These are phyloP conservation scores for Meripilus lineatus DNA, from an alignment of 1,284 basidiomycete species.

Conservation along the genomic window DNA sequence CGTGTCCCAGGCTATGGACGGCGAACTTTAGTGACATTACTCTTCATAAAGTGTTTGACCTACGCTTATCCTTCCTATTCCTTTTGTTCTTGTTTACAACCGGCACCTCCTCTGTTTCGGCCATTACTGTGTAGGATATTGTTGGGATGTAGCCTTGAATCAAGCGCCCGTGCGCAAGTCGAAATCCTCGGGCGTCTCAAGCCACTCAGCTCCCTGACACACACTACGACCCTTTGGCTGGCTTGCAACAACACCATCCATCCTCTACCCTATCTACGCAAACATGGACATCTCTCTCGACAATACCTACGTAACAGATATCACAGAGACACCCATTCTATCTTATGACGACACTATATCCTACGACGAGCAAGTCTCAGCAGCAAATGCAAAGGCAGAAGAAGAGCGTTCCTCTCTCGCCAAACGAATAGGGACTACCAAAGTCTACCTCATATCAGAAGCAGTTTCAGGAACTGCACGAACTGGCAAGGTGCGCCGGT, in stretches of 20 bases:
- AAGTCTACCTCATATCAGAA: constrained; percentile 69
- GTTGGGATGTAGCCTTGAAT: background rate
- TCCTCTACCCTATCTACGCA: no score
- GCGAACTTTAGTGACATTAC: background rate
- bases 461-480: constrained; percentile 36
- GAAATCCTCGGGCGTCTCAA: no score
- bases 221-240: no score
- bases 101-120: constrained; percentile 35
- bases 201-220: no score
- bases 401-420: constrained; percentile 36
- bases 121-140: constrained; percentile 33
- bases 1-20: constrained; percentile 86
- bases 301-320: constrained; percentile 13
- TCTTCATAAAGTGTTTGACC: constrained; percentile 23
- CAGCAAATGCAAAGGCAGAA: background rate
- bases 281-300: constrained; percentile 35
- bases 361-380: constrained; percentile 47
- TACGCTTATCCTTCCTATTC: constrained; percentile 90
- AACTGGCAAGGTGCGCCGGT: constrained; percentile 66
- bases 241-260: no score
- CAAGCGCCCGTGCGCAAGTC: no score
- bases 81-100: constrained; percentile 79
- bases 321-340: constrained; percentile 15
- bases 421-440: constrained; percentile 60
- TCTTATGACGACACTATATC: no score